Base-by-base conservation (phyloP, 1,284 basidiomycete species). In the Chalciporus sp. region DNA sequence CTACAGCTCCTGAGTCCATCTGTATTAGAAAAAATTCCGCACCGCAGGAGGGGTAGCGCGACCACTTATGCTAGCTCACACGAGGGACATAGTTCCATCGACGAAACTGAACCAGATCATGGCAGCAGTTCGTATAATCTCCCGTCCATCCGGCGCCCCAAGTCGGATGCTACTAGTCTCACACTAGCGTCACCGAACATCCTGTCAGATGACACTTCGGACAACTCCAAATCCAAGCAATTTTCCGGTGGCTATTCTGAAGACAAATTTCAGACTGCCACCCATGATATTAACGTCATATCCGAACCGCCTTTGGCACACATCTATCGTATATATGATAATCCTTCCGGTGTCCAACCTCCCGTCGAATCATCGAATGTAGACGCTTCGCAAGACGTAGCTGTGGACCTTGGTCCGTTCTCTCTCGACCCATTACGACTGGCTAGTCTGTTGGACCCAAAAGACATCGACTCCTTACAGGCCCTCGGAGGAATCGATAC, bases 361-460 rank as follows among this genome's bases (percentile, higher is more conserved):
- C 11, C 44, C 11, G 35, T 37, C 35, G 35, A 58, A 14, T 19
- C 29, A 9, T 28, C 39, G 7, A 72, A 29, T 61, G 55, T 74
- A 5, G 76, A 79, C 51, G 66, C 80, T 14, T 68, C 71, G 16
- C 77, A 84, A 61, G 87, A 89, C 60, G 80, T 81, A 40, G 75
- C 76, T n/a, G 77, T 82, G 41, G 83, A 95, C 68, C 84, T 88
- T 0, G 71, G 82, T 0, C 90, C 92, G 0, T 94, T 92, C 68
- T 63, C 66, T 10, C 85, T 88, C 65, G 85, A 82, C 53, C 93
- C 95, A 0, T 84, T 82, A 57, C 76, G 81, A 51, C 85, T 99
- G 6, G 94, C 94, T 19, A 83, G 86, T 57, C 82, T 98, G 46
- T 85, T 98, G 46, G 95, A 98, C 70, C 94, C 95, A 17, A 95